These are phyloP conservation scores for Hypomontagnella submonticulosa DNA, from an alignment of 495 filamentous ascomycete genomes.

Conservation along the genomic window DNA sequence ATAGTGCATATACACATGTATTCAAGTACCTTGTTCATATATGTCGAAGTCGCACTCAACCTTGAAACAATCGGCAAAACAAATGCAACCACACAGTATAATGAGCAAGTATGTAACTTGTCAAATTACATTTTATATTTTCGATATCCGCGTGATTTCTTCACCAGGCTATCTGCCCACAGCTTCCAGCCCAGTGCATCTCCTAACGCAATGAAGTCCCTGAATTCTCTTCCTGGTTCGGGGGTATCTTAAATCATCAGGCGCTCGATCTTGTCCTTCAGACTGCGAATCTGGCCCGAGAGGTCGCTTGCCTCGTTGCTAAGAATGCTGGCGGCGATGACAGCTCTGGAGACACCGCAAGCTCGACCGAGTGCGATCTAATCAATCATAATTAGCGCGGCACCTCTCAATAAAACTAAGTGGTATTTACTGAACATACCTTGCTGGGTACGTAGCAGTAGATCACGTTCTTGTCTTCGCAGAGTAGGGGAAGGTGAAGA, in stretches of 20 bases:
- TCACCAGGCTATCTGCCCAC: background rate
- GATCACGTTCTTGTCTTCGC: constrained; percentile 81
- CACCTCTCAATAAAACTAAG: constrained; percentile 14
- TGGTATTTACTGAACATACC: constrained; percentile 37
- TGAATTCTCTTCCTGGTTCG: constrained; percentile 26
- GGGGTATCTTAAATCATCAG: constrained; percentile 82
- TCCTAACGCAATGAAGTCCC: constrained; percentile 10
- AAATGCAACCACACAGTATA: background rate
- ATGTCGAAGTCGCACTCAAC: background rate
- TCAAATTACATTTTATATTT: constrained; percentile 17
- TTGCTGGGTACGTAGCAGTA: constrained; percentile 77
- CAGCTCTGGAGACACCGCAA: constrained; percentile 84
- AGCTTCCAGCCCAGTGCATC: constrained; percentile 9
- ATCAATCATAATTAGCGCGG: constrained; percentile 9
- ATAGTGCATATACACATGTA: background rate
- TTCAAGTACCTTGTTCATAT: background rate
- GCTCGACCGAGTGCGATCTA: constrained; percentile 82
- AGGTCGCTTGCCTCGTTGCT: constrained; percentile 94
- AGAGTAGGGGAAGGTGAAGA: constrained; percentile 88
- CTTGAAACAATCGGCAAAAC: background rate
- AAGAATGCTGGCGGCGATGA: constrained; percentile 88
- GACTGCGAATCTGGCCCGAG: constrained; percentile 79
- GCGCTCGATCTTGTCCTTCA: constrained; percentile 97
- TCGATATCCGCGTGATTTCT: constrained; percentile 12
- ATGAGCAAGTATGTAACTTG: background rate